Evolutionary conservation across 2,329 filamentous ascomycete genomes (phyloP).

Genomic region (Aspergillus alliaceus): DNA sequence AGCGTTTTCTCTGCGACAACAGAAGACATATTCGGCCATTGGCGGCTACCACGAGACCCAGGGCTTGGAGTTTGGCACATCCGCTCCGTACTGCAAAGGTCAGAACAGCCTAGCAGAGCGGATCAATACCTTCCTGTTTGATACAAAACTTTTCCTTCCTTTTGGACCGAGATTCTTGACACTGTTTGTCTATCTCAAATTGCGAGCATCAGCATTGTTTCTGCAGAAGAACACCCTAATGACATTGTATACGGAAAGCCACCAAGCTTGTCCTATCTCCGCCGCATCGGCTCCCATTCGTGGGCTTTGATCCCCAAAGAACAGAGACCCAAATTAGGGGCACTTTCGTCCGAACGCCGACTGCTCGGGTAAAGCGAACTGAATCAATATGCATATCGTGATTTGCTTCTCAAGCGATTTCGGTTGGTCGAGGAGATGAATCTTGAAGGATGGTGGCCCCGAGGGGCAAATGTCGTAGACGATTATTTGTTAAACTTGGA

Average conservation of each 20-base stretch:
- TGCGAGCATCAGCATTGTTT: neutral
- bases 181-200: constrained; percentile 1
- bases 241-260: neutral
- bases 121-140: constrained; percentile 2
- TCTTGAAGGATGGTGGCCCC: too few species aligned
- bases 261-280: constrained; percentile 2
- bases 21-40: constrained; percentile 2
- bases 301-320: constrained; percentile 4
- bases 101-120: constrained; percentile 1
- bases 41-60: neutral
- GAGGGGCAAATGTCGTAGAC: too few species aligned
- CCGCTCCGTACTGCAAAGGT: constrained; percentile 2
- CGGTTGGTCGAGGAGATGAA: too few species aligned
- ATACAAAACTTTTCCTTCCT: constrained; percentile 1
- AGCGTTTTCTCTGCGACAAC: constrained; percentile 4
- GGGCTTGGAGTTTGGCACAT: neutral
- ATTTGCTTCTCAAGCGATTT: too few species aligned
- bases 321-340: neutral
- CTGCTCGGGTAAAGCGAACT: constrained; percentile 3
- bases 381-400: too few species aligned
- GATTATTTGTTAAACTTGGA: too few species aligned
- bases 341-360: neutral
- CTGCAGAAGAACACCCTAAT: constrained; percentile 1
- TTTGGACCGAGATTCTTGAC: constrained; percentile 1
- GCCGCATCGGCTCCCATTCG: neutral